Evolutionary conservation across 306 rosid species (phyloP).

Genomic region (Mimosa bimucronata): DNA sequence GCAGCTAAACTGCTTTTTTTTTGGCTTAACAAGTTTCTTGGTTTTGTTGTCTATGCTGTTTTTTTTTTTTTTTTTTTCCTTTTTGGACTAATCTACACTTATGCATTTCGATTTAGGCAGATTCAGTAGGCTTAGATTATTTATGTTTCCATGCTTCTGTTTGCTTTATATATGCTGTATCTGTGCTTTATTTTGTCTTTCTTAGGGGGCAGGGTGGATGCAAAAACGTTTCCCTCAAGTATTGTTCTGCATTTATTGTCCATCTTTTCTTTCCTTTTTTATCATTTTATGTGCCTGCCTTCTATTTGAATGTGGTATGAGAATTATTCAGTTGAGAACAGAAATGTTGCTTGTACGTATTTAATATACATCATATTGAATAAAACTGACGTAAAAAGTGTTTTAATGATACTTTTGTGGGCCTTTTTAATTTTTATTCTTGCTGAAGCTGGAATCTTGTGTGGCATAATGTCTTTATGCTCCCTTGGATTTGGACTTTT

Average conservation of each 20-base stretch:
- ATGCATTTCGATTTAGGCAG: neutral
- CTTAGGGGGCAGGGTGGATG: neutral
- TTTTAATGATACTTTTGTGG: slow-evolving; percentile 22
- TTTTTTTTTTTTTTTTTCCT: no score
- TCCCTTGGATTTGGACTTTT: neutral
- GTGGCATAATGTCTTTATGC: slow-evolving; percentile 23
- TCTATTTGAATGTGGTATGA: neutral
- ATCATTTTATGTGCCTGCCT: neutral
- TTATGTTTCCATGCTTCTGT: neutral
- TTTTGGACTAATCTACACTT: neutral
- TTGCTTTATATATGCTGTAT: neutral
- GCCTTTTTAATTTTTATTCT: slow-evolving; percentile 9
- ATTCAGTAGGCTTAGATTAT: neutral
- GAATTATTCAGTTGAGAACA: neutral
- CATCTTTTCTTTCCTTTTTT: neutral
- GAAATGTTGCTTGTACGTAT: neutral
- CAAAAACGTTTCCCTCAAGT: neutral
- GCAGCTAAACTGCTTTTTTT: neutral
- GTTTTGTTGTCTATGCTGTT: neutral
- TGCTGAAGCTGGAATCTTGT: slow-evolving; percentile 23
- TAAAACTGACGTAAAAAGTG: neutral
- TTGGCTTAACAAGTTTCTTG: neutral
- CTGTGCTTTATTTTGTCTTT: neutral
- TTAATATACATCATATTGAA: neutral
- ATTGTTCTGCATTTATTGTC: neutral